A percentile compares a stretch with the other conserved stretches of the same genome.
phyloP scores from a whole-genome alignment of 257 asterid genomes.

The Lantana camara region DNA sequence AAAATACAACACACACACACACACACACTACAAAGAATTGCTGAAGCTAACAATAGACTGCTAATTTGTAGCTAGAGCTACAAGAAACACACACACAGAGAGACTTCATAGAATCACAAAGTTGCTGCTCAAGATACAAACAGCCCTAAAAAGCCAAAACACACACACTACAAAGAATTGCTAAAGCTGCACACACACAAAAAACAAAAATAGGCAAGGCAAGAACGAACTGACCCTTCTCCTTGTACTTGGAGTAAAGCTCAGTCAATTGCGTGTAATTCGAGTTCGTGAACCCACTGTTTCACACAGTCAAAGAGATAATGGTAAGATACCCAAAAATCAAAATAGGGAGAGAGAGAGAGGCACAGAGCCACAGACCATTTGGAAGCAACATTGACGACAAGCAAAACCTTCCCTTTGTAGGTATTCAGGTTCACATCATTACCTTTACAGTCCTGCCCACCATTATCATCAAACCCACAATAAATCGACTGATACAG shows the following conservation, averaged over 20 bases:
- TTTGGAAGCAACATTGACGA: constrained; percentile 91
- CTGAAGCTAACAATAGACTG: too few relatives aligned
- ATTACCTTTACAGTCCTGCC: constrained; percentile 57
- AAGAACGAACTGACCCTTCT: constrained; percentile 50
- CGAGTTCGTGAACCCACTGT: constrained; percentile 72
- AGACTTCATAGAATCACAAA: too few relatives aligned
- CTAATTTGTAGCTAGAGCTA: neutral
- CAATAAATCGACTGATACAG: neutral
- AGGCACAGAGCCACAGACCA: constrained; percentile 41
- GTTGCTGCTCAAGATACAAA: too few relatives aligned
- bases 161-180: too few relatives aligned
- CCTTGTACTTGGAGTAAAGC: constrained; percentile 61
- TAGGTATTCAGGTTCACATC: constrained; percentile 59
- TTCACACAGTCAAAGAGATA: constrained; percentile 30
- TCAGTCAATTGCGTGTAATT: constrained; percentile 82
- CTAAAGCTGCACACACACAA: too few relatives aligned
- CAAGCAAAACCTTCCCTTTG: constrained; percentile 77
- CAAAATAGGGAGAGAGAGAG: neutral
- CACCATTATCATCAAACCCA: constrained; percentile 9
- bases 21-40: too few relatives aligned
- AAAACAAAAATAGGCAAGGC: neutral
- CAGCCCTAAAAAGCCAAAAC: too few relatives aligned
- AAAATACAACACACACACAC: too few relatives aligned
- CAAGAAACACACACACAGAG: too few relatives aligned
- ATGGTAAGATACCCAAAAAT: neutral